These are phyloP conservation scores for Crucihimalaya himalaica DNA, from an alignment of 345 rosid genomes.

Conservation along the genomic window DNA sequence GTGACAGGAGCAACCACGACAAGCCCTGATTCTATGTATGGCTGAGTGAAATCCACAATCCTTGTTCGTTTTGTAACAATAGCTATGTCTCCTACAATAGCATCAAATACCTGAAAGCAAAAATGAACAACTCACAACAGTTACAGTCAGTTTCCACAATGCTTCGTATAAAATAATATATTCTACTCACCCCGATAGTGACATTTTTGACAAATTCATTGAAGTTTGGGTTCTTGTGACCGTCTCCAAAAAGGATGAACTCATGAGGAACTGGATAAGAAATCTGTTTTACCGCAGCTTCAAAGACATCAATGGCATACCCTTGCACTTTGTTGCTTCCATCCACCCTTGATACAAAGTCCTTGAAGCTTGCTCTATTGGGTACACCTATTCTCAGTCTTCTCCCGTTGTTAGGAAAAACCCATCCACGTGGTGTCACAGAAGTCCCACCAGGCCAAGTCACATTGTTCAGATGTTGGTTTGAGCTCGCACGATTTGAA, in stretches of 20 bases:
- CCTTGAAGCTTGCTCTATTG: constrained; percentile 58
- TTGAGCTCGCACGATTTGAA: constrained; percentile 71
- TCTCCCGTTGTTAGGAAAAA: constrained; percentile 80
- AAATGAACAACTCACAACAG: neutral
- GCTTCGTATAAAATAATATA: neutral
- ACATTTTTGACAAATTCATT: constrained; percentile 62
- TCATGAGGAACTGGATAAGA: constrained; percentile 77
- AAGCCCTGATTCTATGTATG: constrained; percentile 83
- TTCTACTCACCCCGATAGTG: constrained; percentile 60
- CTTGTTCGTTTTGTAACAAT: constrained; percentile 71
- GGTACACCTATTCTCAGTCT: constrained; percentile 79
- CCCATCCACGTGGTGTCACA: constrained; percentile 85
- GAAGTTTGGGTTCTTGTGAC: constrained; percentile 70
- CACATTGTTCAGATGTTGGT: constrained; percentile 61
- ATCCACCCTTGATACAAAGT: constrained; percentile 52
- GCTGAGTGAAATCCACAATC: constrained; percentile 84
- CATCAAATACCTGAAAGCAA: constrained; percentile 73
- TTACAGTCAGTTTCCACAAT: constrained; percentile 12
- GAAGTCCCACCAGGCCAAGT: constrained; percentile 85
- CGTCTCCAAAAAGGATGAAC: constrained; percentile 82
- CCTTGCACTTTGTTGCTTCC: constrained; percentile 63
- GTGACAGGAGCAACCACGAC: constrained; percentile 87
- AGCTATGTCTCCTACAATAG: constrained; percentile 78
- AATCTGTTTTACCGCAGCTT: constrained; percentile 69
- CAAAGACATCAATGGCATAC: constrained; percentile 73